Conservation (phyloP, 1,284 basidiomycete species). For the Melampsora americana region DNA sequence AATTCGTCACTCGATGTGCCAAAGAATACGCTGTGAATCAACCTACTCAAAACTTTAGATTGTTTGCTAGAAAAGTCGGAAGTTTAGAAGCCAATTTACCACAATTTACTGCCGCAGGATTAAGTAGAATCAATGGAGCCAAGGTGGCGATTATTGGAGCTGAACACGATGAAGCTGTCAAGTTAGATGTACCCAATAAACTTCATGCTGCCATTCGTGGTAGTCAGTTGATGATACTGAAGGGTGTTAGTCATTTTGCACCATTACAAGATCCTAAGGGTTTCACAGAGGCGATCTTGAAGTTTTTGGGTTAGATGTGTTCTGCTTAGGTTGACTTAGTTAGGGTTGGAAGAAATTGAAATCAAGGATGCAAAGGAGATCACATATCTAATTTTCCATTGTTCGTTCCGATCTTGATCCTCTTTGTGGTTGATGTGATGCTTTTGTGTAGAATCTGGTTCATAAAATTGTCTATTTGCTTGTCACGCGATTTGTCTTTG, state of each 20-base stretch:
- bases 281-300: not conserved
- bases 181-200: not conserved
- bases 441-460: too few relatives aligned
- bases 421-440: too few relatives aligned
- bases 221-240: not conserved
- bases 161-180: slow-evolving; percentile 5
- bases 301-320: not conserved
- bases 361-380: too few relatives aligned
- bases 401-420: too few relatives aligned
- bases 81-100: not conserved
- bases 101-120: not conserved
- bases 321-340: too few relatives aligned
- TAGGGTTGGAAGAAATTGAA: too few relatives aligned
- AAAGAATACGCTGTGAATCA: not conserved
- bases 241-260: not conserved
- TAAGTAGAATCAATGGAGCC: not conserved
- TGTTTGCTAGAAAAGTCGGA: not conserved
- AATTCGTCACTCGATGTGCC: not conserved
- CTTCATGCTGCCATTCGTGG: not conserved
- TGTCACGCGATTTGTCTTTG: too few relatives aligned
- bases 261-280: not conserved
- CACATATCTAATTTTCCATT: too few relatives aligned
- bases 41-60: not conserved
- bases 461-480: too few relatives aligned
- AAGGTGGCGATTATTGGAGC: not conserved